Conservation (phyloP, 495 filamentous ascomycete species). For the Trypethelium eluteriae region DNA sequence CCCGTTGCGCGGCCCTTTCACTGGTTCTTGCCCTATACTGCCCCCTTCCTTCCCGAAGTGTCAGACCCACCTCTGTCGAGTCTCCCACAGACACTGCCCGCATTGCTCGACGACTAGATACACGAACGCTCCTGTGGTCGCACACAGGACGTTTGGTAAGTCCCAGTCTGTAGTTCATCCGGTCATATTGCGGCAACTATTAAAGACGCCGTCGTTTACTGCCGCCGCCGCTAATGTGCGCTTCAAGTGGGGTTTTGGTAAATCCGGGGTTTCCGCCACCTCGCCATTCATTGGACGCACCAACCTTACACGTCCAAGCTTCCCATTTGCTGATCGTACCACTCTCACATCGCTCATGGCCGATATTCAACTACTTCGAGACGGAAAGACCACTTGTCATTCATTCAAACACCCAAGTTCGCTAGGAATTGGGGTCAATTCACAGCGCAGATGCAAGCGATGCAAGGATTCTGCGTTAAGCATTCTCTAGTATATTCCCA, state of each 20-base stretch:
- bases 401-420: too few relatives aligned
- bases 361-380: too few relatives aligned
- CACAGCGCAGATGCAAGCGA: background rate
- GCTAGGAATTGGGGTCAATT: background rate
- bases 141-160: background rate
- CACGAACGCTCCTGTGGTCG: background rate
- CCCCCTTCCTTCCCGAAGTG: background rate
- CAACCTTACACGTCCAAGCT: background rate
- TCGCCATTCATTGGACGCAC: background rate
- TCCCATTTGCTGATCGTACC: background rate
- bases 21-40: background rate
- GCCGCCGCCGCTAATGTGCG: constrained; percentile 3
- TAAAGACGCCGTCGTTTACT: background rate
- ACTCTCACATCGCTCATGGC: too few relatives aligned
- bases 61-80: too few relatives aligned
- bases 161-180: background rate
- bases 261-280: constrained; percentile 9
- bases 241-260: constrained; percentile 2
- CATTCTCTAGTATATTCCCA: too few relatives aligned
- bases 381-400: too few relatives aligned
- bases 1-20: background rate
- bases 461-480: too few relatives aligned
- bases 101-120: background rate
- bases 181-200: background rate
- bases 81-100: too few relatives aligned